Base-by-base conservation (phyloP, 495 filamentous ascomycete genomes). In the Trichoderma orchidacearum region DNA sequence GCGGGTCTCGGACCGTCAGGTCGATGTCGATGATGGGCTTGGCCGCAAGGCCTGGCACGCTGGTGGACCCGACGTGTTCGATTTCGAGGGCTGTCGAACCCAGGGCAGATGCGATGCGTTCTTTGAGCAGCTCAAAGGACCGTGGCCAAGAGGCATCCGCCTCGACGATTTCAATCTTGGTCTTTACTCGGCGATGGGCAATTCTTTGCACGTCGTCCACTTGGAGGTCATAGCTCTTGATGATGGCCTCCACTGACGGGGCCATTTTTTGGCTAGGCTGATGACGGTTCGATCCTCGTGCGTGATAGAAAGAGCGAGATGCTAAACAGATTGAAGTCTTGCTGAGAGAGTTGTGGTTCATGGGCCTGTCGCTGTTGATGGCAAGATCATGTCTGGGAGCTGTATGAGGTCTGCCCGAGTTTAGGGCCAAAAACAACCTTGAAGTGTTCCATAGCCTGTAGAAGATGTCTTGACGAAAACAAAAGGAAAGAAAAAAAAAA, bases 21-120 rank as follows among this genome's bases (percentile, higher is more conserved):
- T 80, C 76, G 29, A 80, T 62, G 55, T 79, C 76, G 29, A 79
- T 71, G 28, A 78, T 58, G 54, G 68, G 68, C 59, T 79, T 79
- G 27, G 76, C 75, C 2, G 71, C 61, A 3, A 80, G 67, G 25
- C 63, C 68, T 8, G 75, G 71, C 54, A 80, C 73, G 28, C 72
- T 74, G 32, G 77, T 80, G n/a, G 71, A 75, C 28, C 77, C 77
- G 53, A 71, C 66, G 58, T 80, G 77, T n/a, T 57, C 15, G 50
- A 62, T 5, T 8, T 32, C 1, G 30, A 75, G 18, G 21, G 56
- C 45, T 2, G 54, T 56, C 23, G 58, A 35, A 30, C 65, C 67
- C 1, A 75, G 63, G 1, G 66, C 74, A 6, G 57, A 54, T 51
- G 60, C 45, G 53, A 77, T 72, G 30, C 63, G 45, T 12, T 23